phyloP scores from a whole-genome alignment of 345 rosid species.

The Pseudoturritis turrita region DNA sequence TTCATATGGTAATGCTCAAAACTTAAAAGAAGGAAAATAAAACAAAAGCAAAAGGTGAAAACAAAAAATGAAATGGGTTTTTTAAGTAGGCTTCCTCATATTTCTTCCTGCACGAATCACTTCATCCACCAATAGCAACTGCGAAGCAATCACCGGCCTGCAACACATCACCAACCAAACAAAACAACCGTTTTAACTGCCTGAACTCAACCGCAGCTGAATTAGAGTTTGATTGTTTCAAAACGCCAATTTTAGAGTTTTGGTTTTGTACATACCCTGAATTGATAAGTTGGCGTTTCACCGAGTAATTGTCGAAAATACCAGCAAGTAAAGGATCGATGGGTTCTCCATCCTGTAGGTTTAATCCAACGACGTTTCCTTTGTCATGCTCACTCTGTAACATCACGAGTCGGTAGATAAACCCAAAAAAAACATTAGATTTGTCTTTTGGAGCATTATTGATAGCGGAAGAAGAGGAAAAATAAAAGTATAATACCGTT shows the following conservation, averaged over 20 bases:
- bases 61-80: background rate
- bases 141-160: conserved; percentile 96
- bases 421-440: background rate
- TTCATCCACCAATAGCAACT: conserved; percentile 91
- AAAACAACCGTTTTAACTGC: background rate
- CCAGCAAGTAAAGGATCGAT: conserved; percentile 91
- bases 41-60: background rate
- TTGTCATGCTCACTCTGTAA: conserved; percentile 90
- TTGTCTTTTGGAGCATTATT: background rate
- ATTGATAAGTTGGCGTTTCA: conserved; percentile 88
- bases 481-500: conserved; percentile 42
- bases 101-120: conserved; percentile 96
- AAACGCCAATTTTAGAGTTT: background rate
- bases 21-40: background rate
- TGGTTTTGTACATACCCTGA: conserved; percentile 59
- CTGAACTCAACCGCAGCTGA: background rate
- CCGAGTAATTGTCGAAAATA: conserved; percentile 89
- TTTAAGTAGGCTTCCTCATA: conserved; percentile 88
- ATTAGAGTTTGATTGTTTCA: background rate
- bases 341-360: conserved; percentile 79
- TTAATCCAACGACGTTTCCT: conserved; percentile 82
- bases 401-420: background rate
- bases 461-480: background rate
- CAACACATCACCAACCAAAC: conserved; percentile 10
- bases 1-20: conserved; percentile 4